phyloP scores from a whole-genome alignment of 352 stramenopile species.

The Pythium apleroticum region DNA sequence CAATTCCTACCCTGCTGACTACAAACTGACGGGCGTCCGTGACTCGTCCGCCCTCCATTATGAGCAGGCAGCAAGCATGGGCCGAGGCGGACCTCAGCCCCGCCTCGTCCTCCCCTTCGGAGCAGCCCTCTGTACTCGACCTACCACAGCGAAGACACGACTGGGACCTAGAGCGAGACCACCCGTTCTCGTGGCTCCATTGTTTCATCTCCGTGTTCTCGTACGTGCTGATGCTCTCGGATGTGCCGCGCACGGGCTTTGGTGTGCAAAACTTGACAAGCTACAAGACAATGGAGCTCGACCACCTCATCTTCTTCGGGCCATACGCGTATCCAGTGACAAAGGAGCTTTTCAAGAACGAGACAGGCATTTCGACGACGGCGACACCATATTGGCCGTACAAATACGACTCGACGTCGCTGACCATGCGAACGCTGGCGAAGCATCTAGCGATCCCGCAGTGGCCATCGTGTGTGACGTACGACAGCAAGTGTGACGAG shows the following conservation, averaged over 20 bases:
- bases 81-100: not conserved
- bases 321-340: slow-evolving; percentile 14
- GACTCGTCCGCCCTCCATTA: not conserved
- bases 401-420: slow-evolving; percentile 22
- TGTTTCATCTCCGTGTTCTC: slow-evolving; percentile 23
- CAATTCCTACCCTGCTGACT: too few relatives aligned
- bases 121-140: not conserved
- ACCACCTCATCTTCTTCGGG: slow-evolving; percentile 7
- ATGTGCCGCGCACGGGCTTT: slow-evolving; percentile 24
- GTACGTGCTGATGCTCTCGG: slow-evolving; percentile 30
- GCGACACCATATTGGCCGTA: slow-evolving; percentile 10
- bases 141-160: not conserved
- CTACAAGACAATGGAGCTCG: slow-evolving; percentile 11
- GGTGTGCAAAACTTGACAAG: not conserved
- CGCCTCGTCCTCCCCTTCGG: not conserved
- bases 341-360: not conserved
- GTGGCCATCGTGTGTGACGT: slow-evolving; percentile 14
- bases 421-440: slow-evolving; percentile 6
- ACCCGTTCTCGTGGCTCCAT: slow-evolving; percentile 25
- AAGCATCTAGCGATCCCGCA: not conserved
- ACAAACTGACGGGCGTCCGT: too few relatives aligned
- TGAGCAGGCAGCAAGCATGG: not conserved
- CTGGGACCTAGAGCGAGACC: not conserved
- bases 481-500: slow-evolving; percentile 2
- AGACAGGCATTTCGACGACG: not conserved